Evolutionary conservation across 192 early-diverging fungal species (phyloP).

Genomic region (Umbelopsis sp.): DNA sequence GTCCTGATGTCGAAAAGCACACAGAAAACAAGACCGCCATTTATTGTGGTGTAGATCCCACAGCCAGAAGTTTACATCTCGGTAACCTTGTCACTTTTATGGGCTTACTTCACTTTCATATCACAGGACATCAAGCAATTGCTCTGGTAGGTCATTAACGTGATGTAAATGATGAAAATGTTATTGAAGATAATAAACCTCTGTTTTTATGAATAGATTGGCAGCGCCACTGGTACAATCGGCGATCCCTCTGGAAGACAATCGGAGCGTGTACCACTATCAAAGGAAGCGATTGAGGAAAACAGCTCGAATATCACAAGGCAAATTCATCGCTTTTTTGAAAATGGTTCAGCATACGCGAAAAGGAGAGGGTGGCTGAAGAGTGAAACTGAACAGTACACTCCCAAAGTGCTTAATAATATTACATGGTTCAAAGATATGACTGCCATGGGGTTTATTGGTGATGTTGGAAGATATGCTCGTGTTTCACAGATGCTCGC

Average conservation of each 20-base stretch:
- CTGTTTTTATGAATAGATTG: conserved; percentile 47
- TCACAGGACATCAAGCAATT: conserved; percentile 78
- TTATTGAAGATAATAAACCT: neutral
- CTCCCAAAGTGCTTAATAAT: conserved; percentile 75
- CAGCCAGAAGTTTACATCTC: conserved; percentile 85
- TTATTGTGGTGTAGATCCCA: conserved; percentile 95
- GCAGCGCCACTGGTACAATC: conserved; percentile 90
- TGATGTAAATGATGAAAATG: neutral
- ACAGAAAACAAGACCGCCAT: conserved; percentile 55
- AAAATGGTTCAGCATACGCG: conserved; percentile 48
- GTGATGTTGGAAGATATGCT: conserved; percentile 75
- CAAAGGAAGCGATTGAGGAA: conserved; percentile 46
- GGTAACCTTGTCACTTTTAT: conserved; percentile 89
- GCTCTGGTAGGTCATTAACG: conserved; percentile 63
- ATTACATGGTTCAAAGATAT: conserved; percentile 77
- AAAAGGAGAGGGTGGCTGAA: conserved; percentile 36
- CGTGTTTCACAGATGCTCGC: conserved; percentile 85
- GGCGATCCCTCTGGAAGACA: conserved; percentile 91
- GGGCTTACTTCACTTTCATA: conserved; percentile 83
- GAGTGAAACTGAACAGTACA: neutral
- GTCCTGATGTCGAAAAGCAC: conserved; percentile 48
- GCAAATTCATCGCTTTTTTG: conserved; percentile 77
- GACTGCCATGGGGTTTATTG: conserved; percentile 75
- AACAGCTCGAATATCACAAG: conserved; percentile 71
- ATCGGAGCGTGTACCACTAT: conserved; percentile 77